Evolutionary conservation across 345 rosid genomes (phyloP), one percentile per base, ranked within the genome.

Genomic region (Cardamine resedifolia): DNA sequence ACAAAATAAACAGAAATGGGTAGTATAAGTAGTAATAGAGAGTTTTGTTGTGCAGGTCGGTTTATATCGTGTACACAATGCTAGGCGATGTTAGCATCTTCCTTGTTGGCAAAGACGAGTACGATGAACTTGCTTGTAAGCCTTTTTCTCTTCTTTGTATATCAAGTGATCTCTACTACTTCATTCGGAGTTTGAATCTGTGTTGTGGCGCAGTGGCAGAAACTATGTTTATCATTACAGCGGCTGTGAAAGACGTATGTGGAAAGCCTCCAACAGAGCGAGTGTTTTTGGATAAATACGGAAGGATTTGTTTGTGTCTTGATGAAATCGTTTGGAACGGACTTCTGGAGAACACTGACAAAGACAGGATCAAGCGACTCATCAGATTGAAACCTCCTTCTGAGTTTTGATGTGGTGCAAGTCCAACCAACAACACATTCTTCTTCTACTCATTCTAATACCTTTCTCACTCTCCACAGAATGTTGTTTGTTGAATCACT

Each of bases 51-150:
- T 49, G 60, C 87, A 88, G 96, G 86, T 95, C 99, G 5, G 98
- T 91, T 47, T 95, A 91, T 68, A 91, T 95, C 2, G 99, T 91
- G 30, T 91, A 95, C 74, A 90, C 90, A 0, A 88, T 96, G 80
- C 92, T 96, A 33, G 97, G 97, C 31, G 98, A 92, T 83, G 96
- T 92, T 81, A 88, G 92, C 84, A 78, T 96, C 74, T 92, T 73
- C 79, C 84, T 82, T 70, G 97, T 87, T 75, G 98, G 99, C 70
- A 96, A 96, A 85, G 98, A 96, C 76, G 94, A 86, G 67, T 95
- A 95, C 61, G 99, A 95, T 83, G 99, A 92, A 74, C 99, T 95
- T 81, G 98, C 97, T 48, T 87, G 97, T 91, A 80, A 87, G 98
- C 78, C 59, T 56, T 31, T 58, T 12, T 61, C 28, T 11, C 18